Percentiles rank a stretch among this genome's conserved stretches.
These are phyloP conservation scores for Teratosphaeria zuluensis DNA, from an alignment of 2,329 filamentous ascomycete species.

Conservation along the genomic window DNA sequence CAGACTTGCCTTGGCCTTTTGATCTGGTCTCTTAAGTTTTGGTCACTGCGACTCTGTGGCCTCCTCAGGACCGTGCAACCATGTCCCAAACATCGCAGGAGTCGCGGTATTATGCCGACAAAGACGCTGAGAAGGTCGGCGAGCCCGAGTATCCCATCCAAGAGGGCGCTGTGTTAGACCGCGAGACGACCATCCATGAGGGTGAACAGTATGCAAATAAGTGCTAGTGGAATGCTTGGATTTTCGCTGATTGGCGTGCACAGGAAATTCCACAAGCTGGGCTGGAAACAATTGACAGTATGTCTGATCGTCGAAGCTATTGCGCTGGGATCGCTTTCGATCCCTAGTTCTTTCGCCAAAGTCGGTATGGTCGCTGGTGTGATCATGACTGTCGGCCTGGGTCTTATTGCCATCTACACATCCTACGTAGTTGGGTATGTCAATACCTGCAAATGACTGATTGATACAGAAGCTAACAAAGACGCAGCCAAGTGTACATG, in stretches of 20 bases:
- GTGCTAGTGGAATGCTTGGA: background rate
- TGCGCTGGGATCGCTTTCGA: constrained; percentile 48
- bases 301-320: constrained; percentile 47
- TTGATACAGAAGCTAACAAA: background rate
- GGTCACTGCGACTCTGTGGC: background rate
- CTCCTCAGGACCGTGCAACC: background rate
- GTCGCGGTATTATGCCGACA: background rate
- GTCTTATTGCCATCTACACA: constrained; percentile 51
- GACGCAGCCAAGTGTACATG: constrained; percentile 43
- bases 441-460: background rate
- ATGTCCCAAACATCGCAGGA: background rate
- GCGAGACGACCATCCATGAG: constrained; percentile 1
- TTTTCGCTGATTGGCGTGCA: background rate
- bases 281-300: constrained; percentile 1
- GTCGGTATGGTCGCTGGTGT: constrained; percentile 48
- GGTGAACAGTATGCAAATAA: background rate
- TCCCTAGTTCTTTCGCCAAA: constrained; percentile 46
- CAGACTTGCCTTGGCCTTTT: background rate
- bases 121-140: background rate
- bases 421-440: constrained; percentile 46
- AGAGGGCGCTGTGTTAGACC: background rate
- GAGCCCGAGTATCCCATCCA: background rate
- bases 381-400: constrained; percentile 45
- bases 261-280: constrained; percentile 3
- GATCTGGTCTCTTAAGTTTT: background rate